phyloP scores from a whole-genome alignment of 495 filamentous ascomycete species.

The Hypoxylon lienhwacheense region DNA sequence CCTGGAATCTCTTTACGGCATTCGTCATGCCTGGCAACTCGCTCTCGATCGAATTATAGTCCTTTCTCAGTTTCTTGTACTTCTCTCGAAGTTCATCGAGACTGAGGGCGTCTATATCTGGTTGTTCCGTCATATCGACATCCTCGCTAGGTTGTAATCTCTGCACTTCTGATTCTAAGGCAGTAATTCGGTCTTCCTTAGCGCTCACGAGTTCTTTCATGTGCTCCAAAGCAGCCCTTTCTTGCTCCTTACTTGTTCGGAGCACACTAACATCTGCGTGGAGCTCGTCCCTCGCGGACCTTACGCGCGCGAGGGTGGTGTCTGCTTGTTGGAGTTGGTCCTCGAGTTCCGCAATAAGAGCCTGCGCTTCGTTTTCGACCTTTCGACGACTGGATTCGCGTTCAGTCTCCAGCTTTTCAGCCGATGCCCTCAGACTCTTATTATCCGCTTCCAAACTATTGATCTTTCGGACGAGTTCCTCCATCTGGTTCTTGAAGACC shows the following conservation, averaged over 20 bases:
- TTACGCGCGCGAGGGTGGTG: slow-evolving; percentile 80
- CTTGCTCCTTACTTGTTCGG: slow-evolving; percentile 75
- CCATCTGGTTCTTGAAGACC: slow-evolving; percentile 81
- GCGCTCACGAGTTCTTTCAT: slow-evolving; percentile 77
- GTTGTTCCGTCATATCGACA: slow-evolving; percentile 48
- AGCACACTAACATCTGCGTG: slow-evolving; percentile 78
- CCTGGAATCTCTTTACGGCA: slow-evolving; percentile 83
- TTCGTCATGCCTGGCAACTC: slow-evolving; percentile 84
- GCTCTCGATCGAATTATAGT: slow-evolving; percentile 79
- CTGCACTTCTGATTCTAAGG: slow-evolving; percentile 79
- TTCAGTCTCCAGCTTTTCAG: slow-evolving; percentile 80
- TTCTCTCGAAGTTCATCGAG: slow-evolving; percentile 72
- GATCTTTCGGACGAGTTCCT: slow-evolving; percentile 86
- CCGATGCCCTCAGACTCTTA: slow-evolving; percentile 79
- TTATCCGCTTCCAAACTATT: slow-evolving; percentile 92
- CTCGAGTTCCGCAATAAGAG: slow-evolving; percentile 71
- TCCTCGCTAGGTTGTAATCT: slow-evolving; percentile 60
- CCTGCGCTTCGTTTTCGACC: slow-evolving; percentile 75
- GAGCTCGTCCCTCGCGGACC: slow-evolving; percentile 79
- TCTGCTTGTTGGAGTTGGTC: slow-evolving; percentile 78
- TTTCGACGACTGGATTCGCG: slow-evolving; percentile 76
- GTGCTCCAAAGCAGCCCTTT: slow-evolving; percentile 65
- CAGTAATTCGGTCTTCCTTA: slow-evolving; percentile 70
- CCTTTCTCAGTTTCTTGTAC: slow-evolving; percentile 70
- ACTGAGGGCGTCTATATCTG: slow-evolving; percentile 55